Evolutionary conservation across 2,329 filamentous ascomycete species (phyloP).

Genomic region (Pyrenochaeta sp.): DNA sequence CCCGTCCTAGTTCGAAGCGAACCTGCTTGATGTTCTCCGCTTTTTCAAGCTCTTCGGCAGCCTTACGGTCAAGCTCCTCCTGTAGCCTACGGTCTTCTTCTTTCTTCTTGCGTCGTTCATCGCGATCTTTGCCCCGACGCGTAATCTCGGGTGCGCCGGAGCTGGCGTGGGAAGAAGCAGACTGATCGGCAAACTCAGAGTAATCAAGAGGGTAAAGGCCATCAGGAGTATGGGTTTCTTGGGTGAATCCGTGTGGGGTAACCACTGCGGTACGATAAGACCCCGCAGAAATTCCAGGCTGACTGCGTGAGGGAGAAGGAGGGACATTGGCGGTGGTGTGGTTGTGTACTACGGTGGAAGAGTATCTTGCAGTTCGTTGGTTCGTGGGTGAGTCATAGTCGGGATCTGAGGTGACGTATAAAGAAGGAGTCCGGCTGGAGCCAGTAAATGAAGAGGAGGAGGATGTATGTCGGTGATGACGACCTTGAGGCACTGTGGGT

Average conservation of each 20-base stretch:
- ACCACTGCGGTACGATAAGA: slow-evolving; percentile 31
- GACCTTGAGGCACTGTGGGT: slow-evolving; percentile 24
- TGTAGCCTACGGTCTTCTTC: slow-evolving; percentile 31
- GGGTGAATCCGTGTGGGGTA: slow-evolving; percentile 20
- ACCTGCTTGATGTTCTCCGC: slow-evolving; percentile 37
- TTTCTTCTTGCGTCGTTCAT: slow-evolving; percentile 27
- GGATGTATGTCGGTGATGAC: slow-evolving; percentile 36
- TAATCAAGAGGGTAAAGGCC: slow-evolving; percentile 30
- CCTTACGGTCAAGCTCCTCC: slow-evolving; percentile 31
- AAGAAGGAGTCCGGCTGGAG: slow-evolving; percentile 38
- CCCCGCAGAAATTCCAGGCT: slow-evolving; percentile 16
- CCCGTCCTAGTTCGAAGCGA: slow-evolving; percentile 35
- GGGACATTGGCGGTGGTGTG: slow-evolving; percentile 18
- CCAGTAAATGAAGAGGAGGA: slow-evolving; percentile 39
- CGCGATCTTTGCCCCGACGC: slow-evolving; percentile 30
- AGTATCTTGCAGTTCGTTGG: slow-evolving; percentile 28
- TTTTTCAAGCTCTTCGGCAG: slow-evolving; percentile 16
- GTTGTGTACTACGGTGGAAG: slow-evolving; percentile 41
- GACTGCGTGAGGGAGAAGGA: slow-evolving; percentile 27
- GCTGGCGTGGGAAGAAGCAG: slow-evolving; percentile 30
- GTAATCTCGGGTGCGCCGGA: slow-evolving; percentile 31
- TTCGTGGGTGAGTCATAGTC: slow-evolving; percentile 38
- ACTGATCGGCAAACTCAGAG: slow-evolving; percentile 24
- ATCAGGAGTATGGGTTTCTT: slow-evolving; percentile 19
- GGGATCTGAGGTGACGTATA: slow-evolving; percentile 39